Percentiles rank a stretch among this genome's conserved stretches.
These are phyloP conservation scores for baker's yeast (Saccharomyces cerevisiae) DNA, from an alignment of 805 yeast species.

Conservation along the genomic window DNA sequence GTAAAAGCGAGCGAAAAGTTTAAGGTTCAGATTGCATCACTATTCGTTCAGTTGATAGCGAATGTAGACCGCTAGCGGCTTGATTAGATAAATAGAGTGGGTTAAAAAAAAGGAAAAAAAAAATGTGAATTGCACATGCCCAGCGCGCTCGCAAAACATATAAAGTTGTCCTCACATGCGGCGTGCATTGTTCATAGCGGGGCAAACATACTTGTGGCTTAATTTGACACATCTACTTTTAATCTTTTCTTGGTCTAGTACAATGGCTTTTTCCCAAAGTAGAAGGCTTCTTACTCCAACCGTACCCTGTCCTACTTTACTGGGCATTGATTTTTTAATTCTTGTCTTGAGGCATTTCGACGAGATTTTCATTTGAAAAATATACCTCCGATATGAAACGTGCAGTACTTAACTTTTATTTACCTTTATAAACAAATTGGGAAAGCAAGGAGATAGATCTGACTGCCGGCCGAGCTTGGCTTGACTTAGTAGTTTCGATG, in stretches of 20 bases:
- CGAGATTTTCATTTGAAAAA: neutral
- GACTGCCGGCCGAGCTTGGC: slow-evolving; percentile 6
- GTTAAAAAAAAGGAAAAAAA: neutral
- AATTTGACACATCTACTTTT: neutral
- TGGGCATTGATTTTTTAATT: neutral
- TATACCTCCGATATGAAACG: neutral
- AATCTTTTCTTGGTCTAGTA: neutral
- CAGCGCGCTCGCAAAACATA: neutral
- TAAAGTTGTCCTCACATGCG: neutral
- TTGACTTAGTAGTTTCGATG: neutral
- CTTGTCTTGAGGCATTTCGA: neutral
- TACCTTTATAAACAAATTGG: slow-evolving; percentile 14
- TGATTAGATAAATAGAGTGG: neutral
- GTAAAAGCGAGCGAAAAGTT: neutral
- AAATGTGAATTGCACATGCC: neutral
- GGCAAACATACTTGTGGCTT: neutral
- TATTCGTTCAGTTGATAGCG: neutral
- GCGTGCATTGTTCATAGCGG: neutral
- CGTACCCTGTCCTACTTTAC: neutral
- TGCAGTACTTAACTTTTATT: neutral
- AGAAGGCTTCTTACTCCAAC: neutral
- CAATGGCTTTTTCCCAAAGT: neutral
- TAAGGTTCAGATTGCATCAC: neutral
- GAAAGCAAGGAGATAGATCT: slow-evolving; percentile 18
- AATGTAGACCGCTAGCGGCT: neutral